Evolutionary conservation across 805 yeast genomes (phyloP), one percentile per base, ranked within the genome.

Genomic region (Ogataea siamensis): DNA sequence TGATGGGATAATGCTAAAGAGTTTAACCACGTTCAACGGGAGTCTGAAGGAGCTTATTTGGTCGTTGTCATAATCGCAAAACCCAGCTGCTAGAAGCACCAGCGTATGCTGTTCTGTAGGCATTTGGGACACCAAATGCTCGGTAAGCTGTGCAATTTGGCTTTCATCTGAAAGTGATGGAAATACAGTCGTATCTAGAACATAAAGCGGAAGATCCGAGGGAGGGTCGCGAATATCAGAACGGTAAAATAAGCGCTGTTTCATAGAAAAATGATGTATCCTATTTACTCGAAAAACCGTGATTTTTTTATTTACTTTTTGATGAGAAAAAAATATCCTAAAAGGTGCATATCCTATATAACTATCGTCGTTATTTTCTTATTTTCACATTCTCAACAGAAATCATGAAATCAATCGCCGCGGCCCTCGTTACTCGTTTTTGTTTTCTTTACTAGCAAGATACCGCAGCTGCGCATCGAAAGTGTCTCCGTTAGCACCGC

Each of bases 1-100:
- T 11, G 73, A 70, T 2, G 91, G 78, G 18, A 91, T 70, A 46
- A 75, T 62, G 45, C 69, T 71, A 30, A 76, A 55, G 32, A 76
- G 68, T 50, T 68, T 70, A 33, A 74, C 54, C 10, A 63, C 34
- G 32, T 55, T 59, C 22, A 61, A 17, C 1, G 67, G 64, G 12
- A 62, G 32, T 19, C 49, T 50, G 12, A 54, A 41, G 15, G 39
- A 36, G 32, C 18, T 46, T 18, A 27, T 19, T 14, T 36, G 40
- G 5, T 34, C 25, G 5, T 48, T 41, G 32, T 64, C 64, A 35
- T 63, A 56, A 35, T 62, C 54, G 19, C 72, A 78, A 39, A 91
- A 78, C 0, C 96, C 96, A 22, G 95, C 80, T 26, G 94, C 85
- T 53, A 89, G 81, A 54, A 88, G 75, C 0, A 87, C 74, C 12